phyloP scores from a whole-genome alignment of 768 basidiomycete genomes.

The Lactarius hengduanensis region DNA sequence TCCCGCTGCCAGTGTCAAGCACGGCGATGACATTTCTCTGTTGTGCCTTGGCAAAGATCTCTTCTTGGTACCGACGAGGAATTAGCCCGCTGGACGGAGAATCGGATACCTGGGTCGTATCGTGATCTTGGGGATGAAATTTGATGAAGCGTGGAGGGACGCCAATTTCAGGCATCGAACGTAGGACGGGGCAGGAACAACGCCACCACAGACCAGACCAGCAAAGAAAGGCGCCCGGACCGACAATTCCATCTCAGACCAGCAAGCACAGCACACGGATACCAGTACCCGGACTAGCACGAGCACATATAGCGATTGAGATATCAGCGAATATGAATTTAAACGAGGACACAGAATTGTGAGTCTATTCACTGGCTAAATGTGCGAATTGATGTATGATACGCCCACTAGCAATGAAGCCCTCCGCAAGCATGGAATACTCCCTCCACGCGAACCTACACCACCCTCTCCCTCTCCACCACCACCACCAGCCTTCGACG shows the following conservation, averaged over 20 bases:
- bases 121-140: background rate
- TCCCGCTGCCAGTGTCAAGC: constrained; percentile 59
- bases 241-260: background rate
- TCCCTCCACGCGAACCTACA: constrained; percentile 69
- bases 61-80: constrained; percentile 54
- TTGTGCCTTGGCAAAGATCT: constrained; percentile 53
- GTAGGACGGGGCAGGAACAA: background rate
- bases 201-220: background rate
- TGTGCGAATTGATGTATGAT: constrained; percentile 17
- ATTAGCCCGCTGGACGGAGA: constrained; percentile 21
- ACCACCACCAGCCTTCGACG: constrained; percentile 67
- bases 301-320: background rate
- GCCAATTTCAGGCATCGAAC: background rate
- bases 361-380: constrained; percentile 35
- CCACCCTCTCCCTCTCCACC: constrained; percentile 82
- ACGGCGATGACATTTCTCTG: constrained; percentile 56
- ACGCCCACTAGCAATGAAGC: constrained; percentile 76
- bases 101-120: constrained; percentile 13
- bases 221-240: background rate
- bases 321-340: constrained; percentile 67
- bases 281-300: background rate
- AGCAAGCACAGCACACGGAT: background rate
- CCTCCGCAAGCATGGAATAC: constrained; percentile 87
- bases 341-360: constrained; percentile 98
- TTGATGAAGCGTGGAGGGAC: background rate